Base-by-base conservation (phyloP, 1,139 yeast species). In the Suhomyces anneliseae region DNA sequence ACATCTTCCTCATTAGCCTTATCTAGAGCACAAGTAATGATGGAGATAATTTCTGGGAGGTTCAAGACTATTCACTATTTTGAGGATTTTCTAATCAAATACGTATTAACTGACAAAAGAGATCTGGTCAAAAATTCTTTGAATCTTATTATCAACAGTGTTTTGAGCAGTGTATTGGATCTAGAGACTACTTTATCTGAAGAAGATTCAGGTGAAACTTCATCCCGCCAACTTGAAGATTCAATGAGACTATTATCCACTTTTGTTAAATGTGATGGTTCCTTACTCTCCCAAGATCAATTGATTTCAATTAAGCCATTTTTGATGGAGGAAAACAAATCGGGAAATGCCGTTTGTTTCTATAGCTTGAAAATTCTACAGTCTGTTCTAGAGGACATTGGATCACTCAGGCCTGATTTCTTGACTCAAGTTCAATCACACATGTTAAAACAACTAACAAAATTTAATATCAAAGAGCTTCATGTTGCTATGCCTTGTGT, bases 401-500 rank as follows among this genome's bases (percentile, higher is more conserved):
- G 62, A 0, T 68, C 77, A 6, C 66, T 86, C 36, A 74, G 85
- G 45, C 75, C 79, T 0, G 74, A 70, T 2, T 85, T 85, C 53
- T 57, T 81, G 27, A 56, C 61, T 14, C 75, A 76, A 3, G 70
- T 84, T n/a, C 84, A 82, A 56, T 59, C 72, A 0, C 72, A 79
- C 8, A 58, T 88, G 27, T 62, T 87, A 50, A 69, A 70, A 40
- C 69, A 79, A 32, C 62, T 89, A 39, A 83, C 90, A 2, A 84
- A 78, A 52, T 77, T 85, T 60, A 77, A 74, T 45, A 71, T 75
- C 0, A 70, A 64, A 47, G 92, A 87, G 54, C 63, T 88, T 11
- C 81, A 79, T 27, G 83, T 83, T 54, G 95, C 90, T 0, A 76
- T 87, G 59, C 88, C 90, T 2, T 74, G 88, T 48, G 65, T 81